Evolutionary conservation across 1,284 basidiomycete genomes (phyloP).

Genomic region (Sporisorium exsertum): DNA sequence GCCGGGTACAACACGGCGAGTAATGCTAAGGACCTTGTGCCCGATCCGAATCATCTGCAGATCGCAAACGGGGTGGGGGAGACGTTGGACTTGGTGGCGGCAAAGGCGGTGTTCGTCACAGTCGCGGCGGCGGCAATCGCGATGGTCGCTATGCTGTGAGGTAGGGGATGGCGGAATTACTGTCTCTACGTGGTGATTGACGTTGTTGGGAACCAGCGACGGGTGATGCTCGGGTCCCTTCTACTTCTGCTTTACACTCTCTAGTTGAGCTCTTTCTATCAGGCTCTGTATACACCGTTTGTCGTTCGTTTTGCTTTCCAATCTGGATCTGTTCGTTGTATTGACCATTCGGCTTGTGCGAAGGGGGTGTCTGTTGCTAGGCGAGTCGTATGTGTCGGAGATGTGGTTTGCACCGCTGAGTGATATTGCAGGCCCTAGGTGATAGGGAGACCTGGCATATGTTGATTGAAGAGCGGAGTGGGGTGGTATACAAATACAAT

Average conservation of each 20-base stretch:
- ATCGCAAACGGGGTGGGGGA: slow-evolving; percentile 23
- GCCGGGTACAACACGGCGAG: slow-evolving; percentile 25
- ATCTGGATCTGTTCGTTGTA: background rate
- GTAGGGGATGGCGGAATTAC: background rate
- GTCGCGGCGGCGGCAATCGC: slow-evolving; percentile 19
- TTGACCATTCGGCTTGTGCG: background rate
- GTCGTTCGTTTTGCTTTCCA: background rate
- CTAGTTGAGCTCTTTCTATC: background rate
- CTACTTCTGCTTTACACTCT: background rate
- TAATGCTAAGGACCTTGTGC: slow-evolving; percentile 25
- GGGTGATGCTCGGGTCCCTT: background rate
- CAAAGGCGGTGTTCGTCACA: slow-evolving; percentile 34
- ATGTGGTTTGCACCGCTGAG: background rate
- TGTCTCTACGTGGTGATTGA: slow-evolving; percentile 11
- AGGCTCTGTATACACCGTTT: background rate
- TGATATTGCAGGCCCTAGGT: too few species aligned
- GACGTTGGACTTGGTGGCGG: slow-evolving; percentile 16
- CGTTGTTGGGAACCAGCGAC: background rate
- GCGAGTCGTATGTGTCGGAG: background rate
- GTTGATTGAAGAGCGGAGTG: background rate
- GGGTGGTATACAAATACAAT: background rate
- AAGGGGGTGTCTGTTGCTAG: background rate
- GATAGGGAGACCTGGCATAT: too few species aligned
- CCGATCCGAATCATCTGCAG: slow-evolving; percentile 36
- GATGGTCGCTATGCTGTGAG: slow-evolving; percentile 26